These are phyloP conservation scores for Brassica cretica DNA, from an alignment of 345 rosid genomes.

Conservation along the genomic window DNA sequence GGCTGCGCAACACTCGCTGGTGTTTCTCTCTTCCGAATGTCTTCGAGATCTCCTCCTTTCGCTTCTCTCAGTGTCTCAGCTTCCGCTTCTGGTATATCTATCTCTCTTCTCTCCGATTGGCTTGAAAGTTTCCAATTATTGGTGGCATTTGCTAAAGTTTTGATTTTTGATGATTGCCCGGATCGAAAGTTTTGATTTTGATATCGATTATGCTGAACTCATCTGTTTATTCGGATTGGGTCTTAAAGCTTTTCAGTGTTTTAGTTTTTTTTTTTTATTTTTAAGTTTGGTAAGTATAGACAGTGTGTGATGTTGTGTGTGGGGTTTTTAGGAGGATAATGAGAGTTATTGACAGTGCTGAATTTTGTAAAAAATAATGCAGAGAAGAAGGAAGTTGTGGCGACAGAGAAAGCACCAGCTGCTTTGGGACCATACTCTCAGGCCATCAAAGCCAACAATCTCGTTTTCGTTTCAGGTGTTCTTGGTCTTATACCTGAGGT, in stretches of 20 bases:
- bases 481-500: conserved; percentile 93
- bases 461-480: conserved; percentile 78
- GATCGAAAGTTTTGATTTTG: not conserved
- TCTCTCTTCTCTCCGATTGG: conserved; percentile 17
- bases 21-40: conserved; percentile 37
- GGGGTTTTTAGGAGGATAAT: conserved; percentile 1
- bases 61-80: conserved; percentile 43
- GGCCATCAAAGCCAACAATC: conserved; percentile 78
- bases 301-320: conserved; percentile 8
- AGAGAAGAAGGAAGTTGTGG: conserved; percentile 71
- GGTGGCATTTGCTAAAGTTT: conserved; percentile 7
- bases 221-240: conserved; percentile 7
- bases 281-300: not conserved
- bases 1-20: conserved; percentile 40
- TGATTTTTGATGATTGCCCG: conserved; percentile 26
- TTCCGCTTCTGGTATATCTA: conserved; percentile 28
- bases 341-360: conserved; percentile 13
- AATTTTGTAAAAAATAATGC: conserved; percentile 4
- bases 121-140: not conserved
- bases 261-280: too few relatives aligned
- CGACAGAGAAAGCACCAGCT: conserved; percentile 87
- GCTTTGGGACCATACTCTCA: conserved; percentile 94
- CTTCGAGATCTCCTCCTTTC: conserved; percentile 42
- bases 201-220: not conserved
- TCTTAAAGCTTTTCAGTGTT: not conserved